A percentile compares a stretch with the other conserved stretches of the same genome.
phyloP scores from a whole-genome alignment of 228 moss, liverwort and hornwort species.

The Sphagnum fallax region DNA sequence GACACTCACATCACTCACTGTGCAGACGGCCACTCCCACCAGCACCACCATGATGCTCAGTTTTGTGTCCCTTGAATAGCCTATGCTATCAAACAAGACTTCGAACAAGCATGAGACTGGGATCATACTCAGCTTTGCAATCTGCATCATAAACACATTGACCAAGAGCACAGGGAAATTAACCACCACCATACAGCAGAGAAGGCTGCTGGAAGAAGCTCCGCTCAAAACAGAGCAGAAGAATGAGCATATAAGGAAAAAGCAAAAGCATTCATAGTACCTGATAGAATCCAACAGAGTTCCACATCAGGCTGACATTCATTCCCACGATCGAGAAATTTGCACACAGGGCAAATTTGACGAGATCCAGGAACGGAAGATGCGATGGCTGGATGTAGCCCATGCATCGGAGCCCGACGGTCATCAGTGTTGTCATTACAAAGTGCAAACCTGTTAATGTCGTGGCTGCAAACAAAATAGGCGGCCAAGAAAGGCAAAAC shows the following conservation, averaged over 20 bases:
- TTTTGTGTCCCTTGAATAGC: constrained; percentile 51
- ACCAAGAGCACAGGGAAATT: too few relatives aligned
- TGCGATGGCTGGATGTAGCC: constrained; percentile 52
- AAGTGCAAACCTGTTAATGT: constrained; percentile 53
- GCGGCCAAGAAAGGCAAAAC: too few relatives aligned
- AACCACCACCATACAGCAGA: too few relatives aligned
- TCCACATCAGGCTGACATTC: constrained; percentile 65
- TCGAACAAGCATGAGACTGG: constrained; percentile 56
- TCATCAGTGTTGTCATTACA: constrained; percentile 47
- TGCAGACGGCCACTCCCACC: constrained; percentile 42
- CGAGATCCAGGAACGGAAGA: constrained; percentile 39
- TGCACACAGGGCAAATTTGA: constrained; percentile 49
- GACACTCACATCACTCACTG: constrained; percentile 53
- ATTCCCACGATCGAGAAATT: constrained; percentile 57
- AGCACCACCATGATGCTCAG: constrained; percentile 47
- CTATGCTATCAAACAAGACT: constrained; percentile 49
- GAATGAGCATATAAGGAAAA: too few relatives aligned
- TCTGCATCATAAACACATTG: constrained; percentile 14
- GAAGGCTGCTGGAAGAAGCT: too few relatives aligned
- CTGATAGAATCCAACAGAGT: constrained; percentile 59
- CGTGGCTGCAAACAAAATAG: constrained; percentile 25
- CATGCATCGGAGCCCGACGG: constrained; percentile 37
- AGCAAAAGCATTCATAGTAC: constrained; percentile 5
- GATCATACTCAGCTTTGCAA: constrained; percentile 59
- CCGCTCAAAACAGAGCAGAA: too few relatives aligned